Evolutionary conservation across 805 yeast species (phyloP), one percentile per base, ranked within the genome.

Genomic region (Brettanomyces anomalus): DNA sequence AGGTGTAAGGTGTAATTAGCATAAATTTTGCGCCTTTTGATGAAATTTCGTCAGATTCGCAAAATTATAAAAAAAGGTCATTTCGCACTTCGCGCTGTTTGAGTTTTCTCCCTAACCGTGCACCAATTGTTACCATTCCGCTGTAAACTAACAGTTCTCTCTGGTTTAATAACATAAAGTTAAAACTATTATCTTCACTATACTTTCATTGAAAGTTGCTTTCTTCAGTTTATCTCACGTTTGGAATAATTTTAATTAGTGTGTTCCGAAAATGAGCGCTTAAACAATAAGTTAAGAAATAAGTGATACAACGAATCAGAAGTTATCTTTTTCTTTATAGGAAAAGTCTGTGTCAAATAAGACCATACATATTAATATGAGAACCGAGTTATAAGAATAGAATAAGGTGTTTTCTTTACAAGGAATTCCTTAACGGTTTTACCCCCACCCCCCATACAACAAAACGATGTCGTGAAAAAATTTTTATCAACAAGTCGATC

Each of bases 201-300:
- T 19, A 15, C 35, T 38, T 32, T 32, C 34, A 32, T 32, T 32
- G 34, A 32, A 32, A 32, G 34, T 32, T n/a, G 8, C 15, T 32
- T 32, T 32, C 13, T 32, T 32, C 18, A 16, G 18, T 32, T n/a
- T 32, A n/a, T n/a, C 34, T 32, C 34, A 32, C 34, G 34, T 32
- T 32, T 32, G 34, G 34, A 32, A 32, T 32, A 32, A 32, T 11
- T 4, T 10, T 15, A 21, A 20, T 35, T 20, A 20, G 15, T 14
- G 39, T 39, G 35, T 47, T 10, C 24, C 41, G 47, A 51, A 50
- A 47, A 52, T 52, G 55, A 50, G 51, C 33, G 52, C 51, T 46
- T 52, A 52, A 51, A 46, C 42, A 35, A 30, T 45, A 35, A 39
- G 36, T 35, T 21, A 36, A 21, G 15, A 32, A n/a, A 20, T 32